A percentile compares a stretch with the other conserved stretches of the same genome.
Evolutionary conservation across 2,329 filamentous ascomycete genomes (phyloP).

Genomic region (Cylindrodendrum hubeiense): DNA sequence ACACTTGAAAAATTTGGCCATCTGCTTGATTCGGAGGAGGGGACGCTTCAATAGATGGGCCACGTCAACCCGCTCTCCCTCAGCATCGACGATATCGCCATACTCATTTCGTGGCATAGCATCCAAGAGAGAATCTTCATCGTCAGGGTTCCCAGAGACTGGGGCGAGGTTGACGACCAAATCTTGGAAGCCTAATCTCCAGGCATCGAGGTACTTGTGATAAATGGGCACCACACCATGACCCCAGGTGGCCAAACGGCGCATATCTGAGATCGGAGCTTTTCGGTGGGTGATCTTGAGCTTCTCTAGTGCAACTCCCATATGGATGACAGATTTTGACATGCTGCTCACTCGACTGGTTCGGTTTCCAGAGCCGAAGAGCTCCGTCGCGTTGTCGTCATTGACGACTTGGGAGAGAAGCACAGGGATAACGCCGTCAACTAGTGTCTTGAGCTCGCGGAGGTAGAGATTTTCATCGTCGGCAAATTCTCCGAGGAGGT

Average conservation of each 20-base stretch:
- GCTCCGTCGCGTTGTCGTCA: conserved; percentile 71
- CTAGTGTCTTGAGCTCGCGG: conserved; percentile 90
- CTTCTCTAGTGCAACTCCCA: conserved; percentile 91
- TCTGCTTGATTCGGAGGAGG: conserved; percentile 86
- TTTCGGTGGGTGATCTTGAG: conserved; percentile 84
- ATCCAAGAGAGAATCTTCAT: conserved; percentile 70
- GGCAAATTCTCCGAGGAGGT: conserved; percentile 83
- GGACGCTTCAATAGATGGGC: conserved; percentile 93
- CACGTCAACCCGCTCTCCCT: conserved; percentile 93
- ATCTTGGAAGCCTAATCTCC: conserved; percentile 94
- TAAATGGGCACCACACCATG: conserved; percentile 84
- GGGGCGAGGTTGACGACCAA: conserved; percentile 93
- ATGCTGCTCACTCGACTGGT: conserved; percentile 69
- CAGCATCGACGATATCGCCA: conserved; percentile 76
- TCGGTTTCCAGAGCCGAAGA: conserved; percentile 72
- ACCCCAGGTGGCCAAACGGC: conserved; percentile 84
- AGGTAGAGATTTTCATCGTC: conserved; percentile 90
- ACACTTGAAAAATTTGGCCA: conserved; percentile 84
- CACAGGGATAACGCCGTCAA: conserved; percentile 95
- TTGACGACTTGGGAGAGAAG: conserved; percentile 87
- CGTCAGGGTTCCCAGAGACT: conserved; percentile 63
- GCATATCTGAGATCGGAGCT: conserved; percentile 79
- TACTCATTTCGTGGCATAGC: conserved; percentile 72
- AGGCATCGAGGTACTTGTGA: conserved; percentile 85
- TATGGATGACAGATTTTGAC: conserved; percentile 90